These are phyloP conservation scores for Polyplosphaeria fusca DNA, from an alignment of 495 filamentous ascomycete species.

Conservation along the genomic window DNA sequence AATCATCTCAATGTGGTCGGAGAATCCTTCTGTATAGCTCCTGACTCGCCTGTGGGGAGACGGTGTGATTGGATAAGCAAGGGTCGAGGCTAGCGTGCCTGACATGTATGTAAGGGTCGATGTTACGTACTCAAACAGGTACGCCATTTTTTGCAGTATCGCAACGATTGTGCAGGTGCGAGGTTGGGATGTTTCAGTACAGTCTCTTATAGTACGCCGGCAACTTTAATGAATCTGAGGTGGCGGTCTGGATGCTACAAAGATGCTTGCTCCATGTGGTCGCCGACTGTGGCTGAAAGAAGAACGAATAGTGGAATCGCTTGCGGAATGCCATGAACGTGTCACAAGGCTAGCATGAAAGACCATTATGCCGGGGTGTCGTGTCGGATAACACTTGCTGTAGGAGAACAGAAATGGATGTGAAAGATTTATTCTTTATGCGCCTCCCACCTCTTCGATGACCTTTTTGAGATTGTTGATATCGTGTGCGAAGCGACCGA, in stretches of 20 bases:
- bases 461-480: conserved; percentile 63
- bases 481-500: conserved; percentile 79
- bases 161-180: not conserved
- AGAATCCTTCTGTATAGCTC: not conserved
- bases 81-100: too few relatives aligned
- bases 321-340: not conserved
- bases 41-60: not conserved
- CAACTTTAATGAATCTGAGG: too few relatives aligned
- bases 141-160: not conserved
- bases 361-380: not conserved
- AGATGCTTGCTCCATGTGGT: not conserved
- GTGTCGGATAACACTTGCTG: too few relatives aligned
- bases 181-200: not conserved
- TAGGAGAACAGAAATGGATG: too few relatives aligned
- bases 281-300: not conserved
- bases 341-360: too few relatives aligned
- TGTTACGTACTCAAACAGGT: not conserved
- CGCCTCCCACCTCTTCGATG: conserved; percentile 58
- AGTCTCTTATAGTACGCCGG: not conserved
- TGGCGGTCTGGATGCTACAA: too few relatives aligned
- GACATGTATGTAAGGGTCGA: too few relatives aligned
- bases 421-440: too few relatives aligned
- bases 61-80: not conserved
- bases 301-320: not conserved
- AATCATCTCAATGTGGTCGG: not conserved